phyloP scores from a whole-genome alignment of 1,284 basidiomycete genomes.

The Trametes pubescens region DNA sequence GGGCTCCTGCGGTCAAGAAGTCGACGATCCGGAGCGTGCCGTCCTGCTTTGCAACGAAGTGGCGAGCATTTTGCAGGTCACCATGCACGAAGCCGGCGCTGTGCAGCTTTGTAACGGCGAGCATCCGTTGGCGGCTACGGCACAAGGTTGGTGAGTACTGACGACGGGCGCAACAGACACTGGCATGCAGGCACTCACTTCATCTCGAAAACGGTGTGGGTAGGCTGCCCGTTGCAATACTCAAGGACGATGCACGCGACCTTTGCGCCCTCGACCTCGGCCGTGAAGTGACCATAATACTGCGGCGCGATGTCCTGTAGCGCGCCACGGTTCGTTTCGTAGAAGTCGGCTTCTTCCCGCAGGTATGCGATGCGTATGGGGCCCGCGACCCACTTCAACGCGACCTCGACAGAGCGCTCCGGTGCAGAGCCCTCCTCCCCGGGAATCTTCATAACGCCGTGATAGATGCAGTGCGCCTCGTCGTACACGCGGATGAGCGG shows the following conservation, averaged over 20 bases:
- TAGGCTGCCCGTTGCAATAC: constrained; percentile 20
- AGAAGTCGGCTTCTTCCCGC: constrained; percentile 19
- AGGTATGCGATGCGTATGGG: constrained; percentile 13
- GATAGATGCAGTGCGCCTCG: constrained; percentile 26
- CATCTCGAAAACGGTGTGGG: constrained; percentile 14
- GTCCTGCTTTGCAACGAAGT: constrained; percentile 27
- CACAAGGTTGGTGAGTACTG: background rate
- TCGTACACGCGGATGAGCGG: constrained; percentile 23
- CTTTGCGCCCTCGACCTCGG: constrained; percentile 13
- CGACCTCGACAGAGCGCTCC: constrained; percentile 16
- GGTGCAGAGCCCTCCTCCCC: background rate
- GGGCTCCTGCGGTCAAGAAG: constrained; percentile 26
- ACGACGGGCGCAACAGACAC: background rate
- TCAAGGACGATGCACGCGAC: constrained; percentile 28
- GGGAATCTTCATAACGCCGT: constrained; percentile 19
- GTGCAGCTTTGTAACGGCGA: constrained; percentile 25
- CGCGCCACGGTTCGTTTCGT: constrained; percentile 17
- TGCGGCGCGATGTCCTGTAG: constrained; percentile 20
- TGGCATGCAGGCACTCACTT: constrained; percentile 23
- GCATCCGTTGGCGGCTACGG: constrained; percentile 32
- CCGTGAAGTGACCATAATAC: constrained; percentile 25
- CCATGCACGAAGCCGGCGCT: constrained; percentile 25
- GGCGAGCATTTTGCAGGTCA: constrained; percentile 16
- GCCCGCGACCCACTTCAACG: constrained; percentile 27
- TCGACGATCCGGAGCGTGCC: constrained; percentile 32